A percentile compares a stretch with the other conserved stretches of the same genome.
These are phyloP conservation scores for Prototheca wickerhamii DNA, from an alignment of 163 green algal species.

Conservation along the genomic window DNA sequence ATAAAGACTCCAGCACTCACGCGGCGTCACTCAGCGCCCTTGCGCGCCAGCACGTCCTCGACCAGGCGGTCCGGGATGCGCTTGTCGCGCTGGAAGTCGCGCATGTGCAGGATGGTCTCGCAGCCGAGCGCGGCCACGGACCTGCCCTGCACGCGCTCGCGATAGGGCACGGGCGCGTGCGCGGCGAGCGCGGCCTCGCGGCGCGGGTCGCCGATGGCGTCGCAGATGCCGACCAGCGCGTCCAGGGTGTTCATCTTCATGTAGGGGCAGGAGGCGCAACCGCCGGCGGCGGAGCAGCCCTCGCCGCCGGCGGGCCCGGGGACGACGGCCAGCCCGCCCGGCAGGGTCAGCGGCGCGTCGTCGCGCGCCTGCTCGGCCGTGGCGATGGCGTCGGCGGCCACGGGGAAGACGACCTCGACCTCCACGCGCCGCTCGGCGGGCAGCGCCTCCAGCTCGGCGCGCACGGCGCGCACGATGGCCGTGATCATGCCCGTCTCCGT, in stretches of 20 bases:
- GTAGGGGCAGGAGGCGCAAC: slow-evolving; percentile 95
- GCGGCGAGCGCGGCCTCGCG: slow-evolving; percentile 56
- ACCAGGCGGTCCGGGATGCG: slow-evolving; percentile 59
- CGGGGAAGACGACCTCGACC: slow-evolving; percentile 97
- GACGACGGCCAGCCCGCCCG: slow-evolving; percentile 64
- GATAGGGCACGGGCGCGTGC: slow-evolving; percentile 65
- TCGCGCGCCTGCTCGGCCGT: slow-evolving; percentile 35
- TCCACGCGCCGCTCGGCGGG: slow-evolving; percentile 61
- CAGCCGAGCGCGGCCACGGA: slow-evolving; percentile 73
- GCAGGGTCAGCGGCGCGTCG: slow-evolving; percentile 26
- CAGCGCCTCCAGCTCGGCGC: slow-evolving; percentile 48
- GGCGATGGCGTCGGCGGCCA: slow-evolving; percentile 76
- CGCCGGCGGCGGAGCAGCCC: slow-evolving; percentile 89
- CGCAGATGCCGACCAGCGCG: slow-evolving; percentile 23
- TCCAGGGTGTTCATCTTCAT: slow-evolving; percentile 96
- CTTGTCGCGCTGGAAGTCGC: slow-evolving; percentile 74
- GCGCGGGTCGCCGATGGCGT: slow-evolving; percentile 13
- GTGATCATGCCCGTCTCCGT: slow-evolving; percentile 98
- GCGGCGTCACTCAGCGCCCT: neutral
- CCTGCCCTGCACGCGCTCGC: slow-evolving; percentile 49
- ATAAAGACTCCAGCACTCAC: neutral
- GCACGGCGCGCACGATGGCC: slow-evolving; percentile 84
- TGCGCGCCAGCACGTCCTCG: slow-evolving; percentile 56
- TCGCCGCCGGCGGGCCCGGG: slow-evolving; percentile 84
- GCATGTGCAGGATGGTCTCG: slow-evolving; percentile 95